Evolutionary conservation across 1,139 yeast species (phyloP), one percentile per base, ranked within the genome.

Genomic region (Pneumocystis jirovecii): DNA sequence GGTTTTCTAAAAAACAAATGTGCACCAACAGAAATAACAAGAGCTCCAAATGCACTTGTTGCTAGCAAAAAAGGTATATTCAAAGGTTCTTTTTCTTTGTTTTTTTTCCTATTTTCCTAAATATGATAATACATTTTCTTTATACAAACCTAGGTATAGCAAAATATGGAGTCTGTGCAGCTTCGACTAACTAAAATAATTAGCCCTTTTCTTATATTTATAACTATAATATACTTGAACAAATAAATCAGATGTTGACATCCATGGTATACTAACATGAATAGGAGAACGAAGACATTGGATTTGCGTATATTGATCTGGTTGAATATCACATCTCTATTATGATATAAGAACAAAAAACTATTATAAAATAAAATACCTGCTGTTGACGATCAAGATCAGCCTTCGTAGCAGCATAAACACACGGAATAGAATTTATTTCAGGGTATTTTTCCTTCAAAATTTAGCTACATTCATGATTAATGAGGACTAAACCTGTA

Each of bases 351-450:
- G 31, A 25, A 25, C 10, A 50, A 50, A 50, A 50, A 50, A 25
- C 6, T 12, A 50, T 50, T 25, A 12, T 25, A 50, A 25, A 25
- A 50, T 25, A 50, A 12, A 25, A 25, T 25, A 50, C 57, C 73
- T 93, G 98, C 71, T 91, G 97, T 73, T 91, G 97, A 70, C 95
- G 85, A 74, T 93, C 98, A 61, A 90, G 78, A 74, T 93, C 98
- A 0, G 98, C 97, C 73, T 93, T 93, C 39, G 90, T 77, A 0
- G 96, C 98, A 0, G 90, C 97, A 73, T 86, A 89, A 0, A 91
- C 86, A 4, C 88, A 82, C 0, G 98, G 98, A 1, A 91, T 78
- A 65, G 83, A 50, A 25, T 50, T 83, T 71, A 84, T 85, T n/a
- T 25, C 60, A 19, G 64, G 64, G 35, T 63, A 63, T 56, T 37